Conservation (phyloP, 441 rosid species). For the Pelargonium australe region DNA sequence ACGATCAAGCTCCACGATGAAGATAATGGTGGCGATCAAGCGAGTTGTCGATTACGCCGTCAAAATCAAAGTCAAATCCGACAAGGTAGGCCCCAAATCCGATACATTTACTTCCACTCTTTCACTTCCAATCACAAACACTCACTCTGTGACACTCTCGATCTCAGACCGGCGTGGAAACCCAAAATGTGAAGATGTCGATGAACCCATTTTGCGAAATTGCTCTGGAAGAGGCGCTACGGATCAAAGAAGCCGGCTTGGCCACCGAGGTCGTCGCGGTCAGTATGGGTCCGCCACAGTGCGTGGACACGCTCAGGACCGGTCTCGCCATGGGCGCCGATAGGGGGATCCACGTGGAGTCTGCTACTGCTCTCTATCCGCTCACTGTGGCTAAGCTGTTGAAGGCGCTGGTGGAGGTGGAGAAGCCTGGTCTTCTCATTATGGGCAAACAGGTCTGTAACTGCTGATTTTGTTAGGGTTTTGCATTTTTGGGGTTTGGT, state of each 20-base stretch:
- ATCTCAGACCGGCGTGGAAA: slow-evolving; percentile 73
- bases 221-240: slow-evolving; percentile 81
- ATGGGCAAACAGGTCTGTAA: slow-evolving; percentile 71
- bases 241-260: slow-evolving; percentile 72
- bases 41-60: slow-evolving; percentile 91
- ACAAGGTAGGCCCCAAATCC: slow-evolving; percentile 43
- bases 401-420: slow-evolving; percentile 60
- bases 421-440: slow-evolving; percentile 72
- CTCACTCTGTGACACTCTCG: neutral
- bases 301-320: slow-evolving; percentile 80
- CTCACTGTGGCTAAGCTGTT: slow-evolving; percentile 71
- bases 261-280: slow-evolving; percentile 81
- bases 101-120: neutral
- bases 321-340: slow-evolving; percentile 97
- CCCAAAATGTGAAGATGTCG: slow-evolving; percentile 90
- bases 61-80: slow-evolving; percentile 86
- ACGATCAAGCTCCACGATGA: slow-evolving; percentile 33
- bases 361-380: slow-evolving; percentile 41
- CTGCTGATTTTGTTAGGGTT: too few relatives aligned
- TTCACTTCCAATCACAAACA: neutral
- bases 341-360: slow-evolving; percentile 70
- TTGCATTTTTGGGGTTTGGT: too few relatives aligned
- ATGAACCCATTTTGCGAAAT: slow-evolving; percentile 98
- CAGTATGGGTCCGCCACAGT: slow-evolving; percentile 60
- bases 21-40: slow-evolving; percentile 81